phyloP scores from a whole-genome alignment of 495 filamentous ascomycete species.

The Corynascus novoguineensis region DNA sequence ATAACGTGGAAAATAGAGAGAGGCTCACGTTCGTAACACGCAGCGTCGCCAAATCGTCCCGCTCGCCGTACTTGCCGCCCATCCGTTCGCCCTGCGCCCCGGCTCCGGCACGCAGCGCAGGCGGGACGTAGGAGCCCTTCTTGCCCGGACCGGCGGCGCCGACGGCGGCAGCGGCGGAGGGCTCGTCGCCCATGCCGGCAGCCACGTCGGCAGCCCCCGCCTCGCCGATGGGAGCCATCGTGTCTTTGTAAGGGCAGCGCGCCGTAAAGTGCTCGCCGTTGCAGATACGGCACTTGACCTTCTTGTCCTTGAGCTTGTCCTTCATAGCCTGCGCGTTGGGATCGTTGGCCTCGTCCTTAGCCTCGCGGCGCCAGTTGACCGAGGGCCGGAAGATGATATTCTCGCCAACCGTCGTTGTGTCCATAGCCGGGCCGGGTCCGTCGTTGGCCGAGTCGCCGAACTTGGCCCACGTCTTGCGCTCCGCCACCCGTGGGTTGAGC shows the following conservation, averaged over 20 bases:
- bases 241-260: constrained; percentile 70
- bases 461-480: constrained; percentile 85
- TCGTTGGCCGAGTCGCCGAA: constrained; percentile 72
- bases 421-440: constrained; percentile 61
- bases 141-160: constrained; percentile 62
- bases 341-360: constrained; percentile 69
- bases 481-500: constrained; percentile 93
- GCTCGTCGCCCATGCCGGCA: constrained; percentile 50
- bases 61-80: constrained; percentile 83
- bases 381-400: constrained; percentile 93
- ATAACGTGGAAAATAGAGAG: constrained; percentile 34
- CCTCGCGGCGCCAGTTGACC: constrained; percentile 83
- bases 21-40: constrained; percentile 95
- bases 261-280: constrained; percentile 98
- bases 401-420: constrained; percentile 90
- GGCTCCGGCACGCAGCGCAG: constrained; percentile 75
- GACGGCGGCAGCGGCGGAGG: constrained; percentile 27
- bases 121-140: constrained; percentile 80
- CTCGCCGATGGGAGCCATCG: constrained; percentile 53
- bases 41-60: constrained; percentile 93
- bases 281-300: constrained; percentile 99
- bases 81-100: constrained; percentile 72
- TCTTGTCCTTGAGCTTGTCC: constrained; percentile 94
- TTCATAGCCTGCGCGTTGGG: constrained; percentile 77
- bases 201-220: constrained; percentile 48